Base-by-base conservation (phyloP, 1,284 basidiomycete genomes). In the Ustilago trichophora region DNA sequence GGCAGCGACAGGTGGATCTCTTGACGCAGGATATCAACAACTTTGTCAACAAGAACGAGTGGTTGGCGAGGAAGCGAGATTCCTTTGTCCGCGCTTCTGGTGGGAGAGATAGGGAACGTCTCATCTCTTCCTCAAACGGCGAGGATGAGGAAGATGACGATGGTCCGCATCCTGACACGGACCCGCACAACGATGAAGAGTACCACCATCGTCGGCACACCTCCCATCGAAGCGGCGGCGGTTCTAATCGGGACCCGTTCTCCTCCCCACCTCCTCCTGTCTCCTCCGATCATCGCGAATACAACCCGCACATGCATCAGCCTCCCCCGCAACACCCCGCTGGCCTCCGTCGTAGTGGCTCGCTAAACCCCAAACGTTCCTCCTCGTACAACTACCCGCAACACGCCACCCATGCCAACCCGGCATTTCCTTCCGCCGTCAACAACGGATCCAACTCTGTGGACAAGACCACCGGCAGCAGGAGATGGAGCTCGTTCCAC, bases 1-100 rank as follows among this genome's bases (percentile, higher is more conserved):
- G 71, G 1, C 53, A 64, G 26, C 51, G 73, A 0, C 65, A 68
- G 16, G 56, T 72, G 10, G 75, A 77, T 32, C 16, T 64, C 34
- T 43, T 77, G 1, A 59, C 64, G 38, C 64, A 72, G 27, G 75
- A 77, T 40, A 45, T 74, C 9, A 53, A 46, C 18, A 44, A 40
- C 13, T 40, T 77, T 21, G 70, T 73, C 15, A 62, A 74, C 34
- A 60, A 71, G 49, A 66, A 74, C 43, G 66, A 67, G 29, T 77
- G 75, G 75, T 43, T 72, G 26, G 43, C 64, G 16, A 43, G 69
- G 11, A 70, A 55, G 33, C 52, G 56, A 18, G 64, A 67, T 34
- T 40, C 33, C 10, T 53, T 67, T 13, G 64, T 67, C 3, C 40
- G 56, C n/a, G n/a, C n/a, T 2, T 24, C 55, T 6, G 56, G 50